phyloP scores from a whole-genome alignment of 176 grass and related monocot species.

The Pontederia crassipes region DNA sequence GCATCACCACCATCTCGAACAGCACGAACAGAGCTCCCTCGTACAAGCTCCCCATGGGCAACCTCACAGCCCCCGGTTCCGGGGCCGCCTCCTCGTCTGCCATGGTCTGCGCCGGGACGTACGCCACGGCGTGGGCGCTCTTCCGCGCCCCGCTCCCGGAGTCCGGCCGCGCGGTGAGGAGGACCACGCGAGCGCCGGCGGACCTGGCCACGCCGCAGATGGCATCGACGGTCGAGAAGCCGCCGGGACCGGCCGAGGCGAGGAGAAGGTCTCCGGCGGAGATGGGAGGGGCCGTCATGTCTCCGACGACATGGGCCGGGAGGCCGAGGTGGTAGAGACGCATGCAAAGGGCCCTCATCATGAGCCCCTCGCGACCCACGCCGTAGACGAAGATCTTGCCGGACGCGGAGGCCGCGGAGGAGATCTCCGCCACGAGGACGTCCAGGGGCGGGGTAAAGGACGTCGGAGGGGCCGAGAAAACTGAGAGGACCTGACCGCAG shows the following conservation, averaged over 20 bases:
- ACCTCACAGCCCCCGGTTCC: constrained; percentile 22
- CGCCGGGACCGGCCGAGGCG: constrained; percentile 58
- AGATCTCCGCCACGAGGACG: constrained; percentile 25
- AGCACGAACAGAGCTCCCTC: constrained; percentile 92
- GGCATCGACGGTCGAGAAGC: constrained; percentile 86
- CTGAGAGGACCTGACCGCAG: constrained; percentile 58
- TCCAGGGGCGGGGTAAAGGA: constrained; percentile 27
- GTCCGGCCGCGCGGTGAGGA: constrained; percentile 49
- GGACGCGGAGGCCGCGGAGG: constrained; percentile 30
- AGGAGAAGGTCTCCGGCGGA: constrained; percentile 43
- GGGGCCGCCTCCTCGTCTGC: constrained; percentile 35
- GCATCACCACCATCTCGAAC: constrained; percentile 82
- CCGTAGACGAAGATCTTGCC: constrained; percentile 64
- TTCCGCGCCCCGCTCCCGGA: constrained; percentile 29
- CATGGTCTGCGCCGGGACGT: constrained; percentile 78
- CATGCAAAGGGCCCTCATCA: constrained; percentile 93
- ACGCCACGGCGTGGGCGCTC: constrained; percentile 42
- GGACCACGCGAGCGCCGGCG: constrained; percentile 43
- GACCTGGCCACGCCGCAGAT: constrained; percentile 56
- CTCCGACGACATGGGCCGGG: constrained; percentile 52
- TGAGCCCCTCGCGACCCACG: constrained; percentile 91
- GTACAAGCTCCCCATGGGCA: constrained; percentile 94
- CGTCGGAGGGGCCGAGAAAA: constrained; percentile 38
- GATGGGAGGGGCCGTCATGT: constrained; percentile 50
- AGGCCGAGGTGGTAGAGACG: constrained; percentile 77